These are phyloP conservation scores for Lachnellula suecica DNA, from an alignment of 2,329 filamentous ascomycete genomes.

Conservation along the genomic window DNA sequence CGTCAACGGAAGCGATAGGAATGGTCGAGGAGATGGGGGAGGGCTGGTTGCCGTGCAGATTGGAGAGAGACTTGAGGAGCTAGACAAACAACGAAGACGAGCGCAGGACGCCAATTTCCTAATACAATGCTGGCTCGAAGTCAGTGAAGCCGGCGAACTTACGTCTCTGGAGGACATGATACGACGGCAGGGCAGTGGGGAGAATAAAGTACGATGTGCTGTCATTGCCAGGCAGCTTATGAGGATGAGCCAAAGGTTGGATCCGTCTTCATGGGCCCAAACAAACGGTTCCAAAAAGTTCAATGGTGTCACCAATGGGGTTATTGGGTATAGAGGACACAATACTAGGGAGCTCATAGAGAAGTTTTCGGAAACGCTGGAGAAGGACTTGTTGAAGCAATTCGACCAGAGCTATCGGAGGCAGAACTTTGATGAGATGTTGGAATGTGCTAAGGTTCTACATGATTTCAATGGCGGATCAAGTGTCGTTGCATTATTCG, in stretches of 20 bases:
- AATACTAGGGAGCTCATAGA: constrained; percentile 89
- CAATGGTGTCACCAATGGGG: constrained; percentile 45
- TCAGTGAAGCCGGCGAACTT: constrained; percentile 85
- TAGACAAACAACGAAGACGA: constrained; percentile 86
- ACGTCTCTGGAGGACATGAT: constrained; percentile 81
- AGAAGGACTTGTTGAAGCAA: constrained; percentile 92
- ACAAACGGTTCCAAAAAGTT: constrained; percentile 53
- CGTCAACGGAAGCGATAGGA: constrained; percentile 46
- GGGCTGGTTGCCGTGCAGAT: constrained; percentile 94
- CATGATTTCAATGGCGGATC: constrained; percentile 95
- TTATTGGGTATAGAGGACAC: constrained; percentile 43
- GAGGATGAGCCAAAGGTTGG: constrained; percentile 88
- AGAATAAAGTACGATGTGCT: constrained; percentile 92
- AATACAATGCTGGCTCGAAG: constrained; percentile 95
- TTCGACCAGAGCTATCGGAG: constrained; percentile 96
- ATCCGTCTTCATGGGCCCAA: constrained; percentile 71
- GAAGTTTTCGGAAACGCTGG: constrained; percentile 92
- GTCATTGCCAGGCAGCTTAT: constrained; percentile 91
- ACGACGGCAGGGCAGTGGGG: constrained; percentile 77
- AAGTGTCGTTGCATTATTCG: constrained; percentile 92
- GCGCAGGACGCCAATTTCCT: constrained; percentile 93
- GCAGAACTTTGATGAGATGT: constrained; percentile 97
- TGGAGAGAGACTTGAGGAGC: constrained; percentile 87
- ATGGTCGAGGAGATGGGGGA: constrained; percentile 54
- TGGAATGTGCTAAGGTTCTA: constrained; percentile 90